phyloP scores from a whole-genome alignment of 2,329 filamentous ascomycete genomes.

The Trichoderma aggressivum region DNA sequence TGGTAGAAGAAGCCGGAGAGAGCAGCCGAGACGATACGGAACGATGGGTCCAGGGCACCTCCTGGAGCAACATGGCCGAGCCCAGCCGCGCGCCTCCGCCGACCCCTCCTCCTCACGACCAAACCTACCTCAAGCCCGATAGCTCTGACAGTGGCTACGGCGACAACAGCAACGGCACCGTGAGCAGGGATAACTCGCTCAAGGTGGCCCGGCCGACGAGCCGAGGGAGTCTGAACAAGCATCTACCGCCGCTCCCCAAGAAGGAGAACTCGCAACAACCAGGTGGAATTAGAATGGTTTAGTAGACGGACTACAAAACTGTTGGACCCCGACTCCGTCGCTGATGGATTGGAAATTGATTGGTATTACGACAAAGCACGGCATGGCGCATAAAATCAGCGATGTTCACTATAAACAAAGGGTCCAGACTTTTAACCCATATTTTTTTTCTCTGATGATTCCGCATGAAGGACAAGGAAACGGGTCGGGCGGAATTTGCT shows the following conservation, averaged over 20 bases:
- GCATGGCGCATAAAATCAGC: slow-evolving; percentile 21
- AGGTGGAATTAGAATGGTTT: slow-evolving; percentile 31
- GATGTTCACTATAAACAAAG: slow-evolving; percentile 18
- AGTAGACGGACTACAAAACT: slow-evolving; percentile 26
- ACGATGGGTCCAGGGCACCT: slow-evolving; percentile 40
- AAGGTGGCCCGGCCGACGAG: slow-evolving; percentile 40
- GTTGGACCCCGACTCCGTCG: slow-evolving; percentile 21
- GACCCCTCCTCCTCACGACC: slow-evolving; percentile 35
- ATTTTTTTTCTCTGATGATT: slow-evolving; percentile 19
- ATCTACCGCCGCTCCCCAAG: slow-evolving; percentile 53
- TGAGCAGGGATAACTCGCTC: slow-evolving; percentile 30
- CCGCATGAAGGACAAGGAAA: slow-evolving; percentile 21
- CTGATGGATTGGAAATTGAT: slow-evolving; percentile 21
- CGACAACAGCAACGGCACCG: slow-evolving; percentile 33
- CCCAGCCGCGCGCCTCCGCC: slow-evolving; percentile 43
- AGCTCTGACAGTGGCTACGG: slow-evolving; percentile 49
- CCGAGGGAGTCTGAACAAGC: slow-evolving; percentile 59
- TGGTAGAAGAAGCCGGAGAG: slow-evolving; percentile 89
- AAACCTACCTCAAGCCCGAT: slow-evolving; percentile 38
- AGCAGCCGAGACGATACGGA: slow-evolving; percentile 51
- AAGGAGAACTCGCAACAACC: slow-evolving; percentile 30
- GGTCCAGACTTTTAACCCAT: slow-evolving; percentile 8
- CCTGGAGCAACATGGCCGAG: slow-evolving; percentile 37
- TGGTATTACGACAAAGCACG: slow-evolving; percentile 20
- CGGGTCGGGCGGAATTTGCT: slow-evolving; percentile 19